Conservation (phyloP, 768 basidiomycete genomes). For the Amanita rubescens region DNA sequence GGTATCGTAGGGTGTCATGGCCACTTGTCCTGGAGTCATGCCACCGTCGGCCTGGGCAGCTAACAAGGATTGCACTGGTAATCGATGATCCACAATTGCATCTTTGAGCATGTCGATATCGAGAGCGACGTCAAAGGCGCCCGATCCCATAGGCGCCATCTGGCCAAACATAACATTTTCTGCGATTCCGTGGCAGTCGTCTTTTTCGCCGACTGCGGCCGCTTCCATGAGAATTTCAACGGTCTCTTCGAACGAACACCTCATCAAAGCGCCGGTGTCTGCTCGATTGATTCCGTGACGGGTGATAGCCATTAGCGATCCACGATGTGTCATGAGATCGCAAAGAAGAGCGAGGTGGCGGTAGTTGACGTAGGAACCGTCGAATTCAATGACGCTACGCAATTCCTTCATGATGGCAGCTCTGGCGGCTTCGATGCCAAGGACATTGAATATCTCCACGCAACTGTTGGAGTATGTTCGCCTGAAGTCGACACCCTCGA, state of each 20-base stretch:
- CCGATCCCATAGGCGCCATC: slow-evolving; percentile 99
- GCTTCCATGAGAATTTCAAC: slow-evolving; percentile 99
- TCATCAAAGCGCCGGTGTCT: slow-evolving; percentile 97
- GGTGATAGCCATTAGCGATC: slow-evolving; percentile 94
- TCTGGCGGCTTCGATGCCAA: slow-evolving; percentile 96
- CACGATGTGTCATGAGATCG: slow-evolving; percentile 97
- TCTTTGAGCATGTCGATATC: slow-evolving; percentile 99
- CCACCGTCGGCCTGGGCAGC: slow-evolving; percentile 76
- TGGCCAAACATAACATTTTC: slow-evolving; percentile 99
- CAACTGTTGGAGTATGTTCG: slow-evolving; percentile 97
- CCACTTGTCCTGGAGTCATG: slow-evolving; percentile 87
- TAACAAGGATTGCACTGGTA: slow-evolving; percentile 78
- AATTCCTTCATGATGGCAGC: slow-evolving; percentile 92
- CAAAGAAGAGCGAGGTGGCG: slow-evolving; percentile 94
- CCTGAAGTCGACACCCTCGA: slow-evolving; percentile 90
- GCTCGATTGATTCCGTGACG: slow-evolving; percentile 99
- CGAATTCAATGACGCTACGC: slow-evolving; percentile 95
- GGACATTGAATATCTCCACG: slow-evolving; percentile 87
- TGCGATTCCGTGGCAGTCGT: slow-evolving; percentile 97
- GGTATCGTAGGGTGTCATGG: slow-evolving; percentile 95
- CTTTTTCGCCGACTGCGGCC: slow-evolving; percentile 95
- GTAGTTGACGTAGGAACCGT: slow-evolving; percentile 99
- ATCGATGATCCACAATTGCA: slow-evolving; percentile 91
- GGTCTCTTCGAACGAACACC: slow-evolving; percentile 99
- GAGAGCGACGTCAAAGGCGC: slow-evolving; percentile 89